Evolutionary conservation across 495 filamentous ascomycete species (phyloP).

Genomic region (Penicillium turbatum): DNA sequence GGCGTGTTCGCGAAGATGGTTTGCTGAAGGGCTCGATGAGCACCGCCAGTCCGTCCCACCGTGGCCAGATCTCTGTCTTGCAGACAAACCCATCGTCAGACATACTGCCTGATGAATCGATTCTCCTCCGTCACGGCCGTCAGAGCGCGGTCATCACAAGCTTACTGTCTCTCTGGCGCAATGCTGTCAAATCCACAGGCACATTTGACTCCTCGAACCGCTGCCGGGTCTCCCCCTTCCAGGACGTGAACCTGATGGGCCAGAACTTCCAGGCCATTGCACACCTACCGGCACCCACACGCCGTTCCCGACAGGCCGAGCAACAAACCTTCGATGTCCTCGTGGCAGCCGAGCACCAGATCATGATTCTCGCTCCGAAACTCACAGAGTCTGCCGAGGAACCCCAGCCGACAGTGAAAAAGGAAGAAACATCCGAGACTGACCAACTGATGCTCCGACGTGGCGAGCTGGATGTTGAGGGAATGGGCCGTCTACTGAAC

Average conservation of each 20-base stretch:
- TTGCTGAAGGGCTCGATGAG: slow-evolving; percentile 46
- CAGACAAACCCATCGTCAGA: slow-evolving; percentile 44
- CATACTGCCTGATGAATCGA: slow-evolving; percentile 55
- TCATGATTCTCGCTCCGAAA: slow-evolving; percentile 52
- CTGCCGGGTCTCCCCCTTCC: slow-evolving; percentile 41
- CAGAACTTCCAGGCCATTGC: slow-evolving; percentile 58
- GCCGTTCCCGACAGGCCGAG: slow-evolving; percentile 34
- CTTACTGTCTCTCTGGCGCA: slow-evolving; percentile 64
- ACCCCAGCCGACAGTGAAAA: slow-evolving; percentile 10
- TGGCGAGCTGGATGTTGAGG: slow-evolving; percentile 49
- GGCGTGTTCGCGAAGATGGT: slow-evolving; percentile 54
- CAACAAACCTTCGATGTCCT: slow-evolving; percentile 54
- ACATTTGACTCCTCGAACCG: slow-evolving; percentile 49
- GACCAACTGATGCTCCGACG: slow-evolving; percentile 44
- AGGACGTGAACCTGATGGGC: slow-evolving; percentile 57
- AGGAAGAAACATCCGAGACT: slow-evolving; percentile 22
- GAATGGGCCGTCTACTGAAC: slow-evolving; percentile 49
- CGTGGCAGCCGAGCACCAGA: slow-evolving; percentile 59
- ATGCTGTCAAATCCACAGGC: slow-evolving; percentile 54
- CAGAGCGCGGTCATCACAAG: slow-evolving; percentile 59
- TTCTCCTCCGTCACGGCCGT: slow-evolving; percentile 64
- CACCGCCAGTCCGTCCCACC: slow-evolving; percentile 29
- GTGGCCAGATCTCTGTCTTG: slow-evolving; percentile 65
- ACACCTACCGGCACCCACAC: slow-evolving; percentile 44
- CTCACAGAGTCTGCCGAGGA: slow-evolving; percentile 28